phyloP scores from a whole-genome alignment of 2,329 filamentous ascomycete genomes.

The Fusarium pilosicola region DNA sequence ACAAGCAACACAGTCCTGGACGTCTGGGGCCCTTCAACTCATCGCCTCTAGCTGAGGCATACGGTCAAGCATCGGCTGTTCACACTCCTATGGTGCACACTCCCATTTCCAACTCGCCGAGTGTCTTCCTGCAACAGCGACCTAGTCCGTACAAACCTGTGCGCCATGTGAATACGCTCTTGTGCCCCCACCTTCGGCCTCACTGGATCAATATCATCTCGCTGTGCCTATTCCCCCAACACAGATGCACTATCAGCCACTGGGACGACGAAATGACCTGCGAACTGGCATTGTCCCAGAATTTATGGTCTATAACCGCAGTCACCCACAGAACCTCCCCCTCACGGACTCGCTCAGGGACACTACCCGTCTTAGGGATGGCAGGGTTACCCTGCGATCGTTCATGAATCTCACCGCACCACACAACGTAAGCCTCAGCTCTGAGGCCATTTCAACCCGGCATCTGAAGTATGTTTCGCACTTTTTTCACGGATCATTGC shows the following conservation, averaged over 20 bases:
- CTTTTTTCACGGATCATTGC: constrained; percentile 24
- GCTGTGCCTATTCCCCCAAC: constrained; percentile 66
- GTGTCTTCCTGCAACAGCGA: constrained; percentile 85
- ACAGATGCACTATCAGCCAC: constrained; percentile 85
- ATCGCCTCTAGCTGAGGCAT: constrained; percentile 74
- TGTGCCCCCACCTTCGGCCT: constrained; percentile 87
- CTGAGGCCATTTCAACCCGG: constrained; percentile 5
- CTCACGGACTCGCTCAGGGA: constrained; percentile 46
- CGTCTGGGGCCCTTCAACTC: constrained; percentile 63
- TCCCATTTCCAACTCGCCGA: constrained; percentile 83
- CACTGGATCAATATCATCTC: constrained; percentile 78
- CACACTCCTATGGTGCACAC: constrained; percentile 68
- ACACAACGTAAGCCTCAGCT: neutral
- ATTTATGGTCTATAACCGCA: constrained; percentile 55
- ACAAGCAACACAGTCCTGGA: constrained; percentile 63
- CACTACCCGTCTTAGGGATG: constrained; percentile 51
- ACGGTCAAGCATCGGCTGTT: constrained; percentile 60
- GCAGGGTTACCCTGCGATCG: constrained; percentile 28
- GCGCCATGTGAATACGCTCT: constrained; percentile 87
- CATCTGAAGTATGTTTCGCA: neutral
- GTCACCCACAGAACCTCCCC: constrained; percentile 42
- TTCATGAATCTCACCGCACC: neutral
- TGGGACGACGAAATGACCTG: constrained; percentile 75
- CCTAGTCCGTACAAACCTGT: constrained; percentile 94
- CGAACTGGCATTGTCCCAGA: constrained; percentile 78